A percentile compares a stretch with the other conserved stretches of the same genome.
These are phyloP conservation scores for Tolypocladium pustulatum DNA, from an alignment of 2,329 filamentous ascomycete genomes.

Conservation along the genomic window DNA sequence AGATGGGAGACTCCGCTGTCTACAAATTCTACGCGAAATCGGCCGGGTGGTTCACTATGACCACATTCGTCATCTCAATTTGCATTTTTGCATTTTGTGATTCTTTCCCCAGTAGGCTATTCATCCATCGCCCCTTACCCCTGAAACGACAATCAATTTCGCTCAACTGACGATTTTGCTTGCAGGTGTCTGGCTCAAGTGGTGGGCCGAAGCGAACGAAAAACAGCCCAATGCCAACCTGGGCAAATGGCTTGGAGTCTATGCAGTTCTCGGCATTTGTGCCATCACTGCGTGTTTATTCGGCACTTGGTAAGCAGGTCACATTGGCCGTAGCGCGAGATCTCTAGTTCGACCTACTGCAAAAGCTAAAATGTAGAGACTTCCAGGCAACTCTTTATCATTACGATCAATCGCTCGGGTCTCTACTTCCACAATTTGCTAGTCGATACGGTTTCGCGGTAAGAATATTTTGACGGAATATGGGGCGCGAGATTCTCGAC, in stretches of 20 bases:
- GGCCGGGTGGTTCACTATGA: slow-evolving; percentile 14
- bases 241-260: slow-evolving; percentile 1
- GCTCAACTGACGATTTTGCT: background rate
- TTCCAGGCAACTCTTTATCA: background rate
- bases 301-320: background rate
- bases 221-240: background rate
- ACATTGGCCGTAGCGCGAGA: background rate
- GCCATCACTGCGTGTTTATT: background rate
- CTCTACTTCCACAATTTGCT: background rate
- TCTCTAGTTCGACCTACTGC: background rate
- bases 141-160: no score
- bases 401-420: background rate
- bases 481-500: background rate
- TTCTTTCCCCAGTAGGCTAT: slow-evolving; percentile 11
- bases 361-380: background rate
- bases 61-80: slow-evolving; percentile 11
- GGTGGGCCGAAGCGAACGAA: slow-evolving; percentile 8
- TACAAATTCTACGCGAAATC: slow-evolving; percentile 15
- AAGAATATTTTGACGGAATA: background rate
- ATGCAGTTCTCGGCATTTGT: background rate
- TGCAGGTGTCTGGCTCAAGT: slow-evolving; percentile 11
- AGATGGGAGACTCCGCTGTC: slow-evolving; percentile 8
- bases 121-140: no score
- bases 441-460: background rate
- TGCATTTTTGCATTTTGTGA: slow-evolving; percentile 13